Evolutionary conservation across 2,329 filamentous ascomycete genomes (phyloP).

Genomic region (Beauveria medogensis): DNA sequence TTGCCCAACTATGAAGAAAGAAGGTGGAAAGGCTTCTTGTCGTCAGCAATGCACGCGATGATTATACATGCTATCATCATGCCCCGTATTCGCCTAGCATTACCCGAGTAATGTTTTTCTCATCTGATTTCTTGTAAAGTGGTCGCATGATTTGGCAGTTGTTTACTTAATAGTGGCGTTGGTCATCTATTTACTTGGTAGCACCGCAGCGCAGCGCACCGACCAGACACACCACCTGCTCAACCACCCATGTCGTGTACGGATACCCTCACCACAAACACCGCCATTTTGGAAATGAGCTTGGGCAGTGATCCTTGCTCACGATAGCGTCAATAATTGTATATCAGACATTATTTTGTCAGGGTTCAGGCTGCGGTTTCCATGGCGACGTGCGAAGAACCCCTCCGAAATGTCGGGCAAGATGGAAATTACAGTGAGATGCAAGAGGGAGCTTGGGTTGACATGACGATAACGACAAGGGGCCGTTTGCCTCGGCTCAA

Average conservation of each 20-base stretch:
- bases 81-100: background rate
- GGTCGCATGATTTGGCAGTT: conserved; percentile 3
- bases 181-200: background rate
- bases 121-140: background rate
- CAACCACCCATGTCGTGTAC: background rate
- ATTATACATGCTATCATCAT: background rate
- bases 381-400: conserved; percentile 1
- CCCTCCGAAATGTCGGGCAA: background rate
- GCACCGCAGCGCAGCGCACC: no score
- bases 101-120: no score
- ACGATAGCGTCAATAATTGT: background rate
- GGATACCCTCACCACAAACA: conserved; percentile 1
- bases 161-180: background rate
- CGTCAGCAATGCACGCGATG: background rate
- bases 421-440: conserved; percentile 1
- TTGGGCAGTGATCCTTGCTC: background rate
- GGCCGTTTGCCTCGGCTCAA: background rate
- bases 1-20: no score
- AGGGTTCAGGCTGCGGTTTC: background rate
- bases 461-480: background rate
- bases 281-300: conserved; percentile 7
- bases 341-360: background rate
- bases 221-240: background rate
- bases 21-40: no score
- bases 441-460: background rate